Conservation (phyloP, 805 yeast species). For the Blastobotrys americana region DNA sequence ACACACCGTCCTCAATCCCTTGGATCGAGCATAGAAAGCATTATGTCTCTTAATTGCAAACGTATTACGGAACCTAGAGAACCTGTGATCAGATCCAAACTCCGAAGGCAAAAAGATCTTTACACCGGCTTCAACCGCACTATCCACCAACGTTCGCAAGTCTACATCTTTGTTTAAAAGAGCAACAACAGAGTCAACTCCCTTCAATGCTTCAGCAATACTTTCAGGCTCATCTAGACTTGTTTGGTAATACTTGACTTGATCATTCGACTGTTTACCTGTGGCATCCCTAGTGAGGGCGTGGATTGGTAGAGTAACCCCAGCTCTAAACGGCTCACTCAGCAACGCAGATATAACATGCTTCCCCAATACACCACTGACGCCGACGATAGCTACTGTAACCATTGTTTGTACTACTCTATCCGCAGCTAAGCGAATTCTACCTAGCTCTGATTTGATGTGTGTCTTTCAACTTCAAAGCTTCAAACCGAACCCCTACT, state of each 20-base stretch:
- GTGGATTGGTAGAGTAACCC: conserved; percentile 41
- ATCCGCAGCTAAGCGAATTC: too few species aligned
- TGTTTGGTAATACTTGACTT: conserved; percentile 36
- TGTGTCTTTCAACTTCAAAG: too few species aligned
- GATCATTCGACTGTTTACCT: conserved; percentile 29
- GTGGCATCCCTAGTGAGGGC: conserved; percentile 41
- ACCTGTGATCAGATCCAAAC: conserved; percentile 41
- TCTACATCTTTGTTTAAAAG: conserved; percentile 19
- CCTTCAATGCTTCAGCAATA: conserved; percentile 35
- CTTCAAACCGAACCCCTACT: too few species aligned
- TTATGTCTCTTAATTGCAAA: background rate
- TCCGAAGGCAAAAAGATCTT: conserved; percentile 52
- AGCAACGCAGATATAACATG: conserved; percentile 40
- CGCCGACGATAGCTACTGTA: conserved; percentile 44
- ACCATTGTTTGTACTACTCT: too few species aligned
- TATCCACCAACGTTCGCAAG: conserved; percentile 32
- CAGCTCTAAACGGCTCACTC: conserved; percentile 36
- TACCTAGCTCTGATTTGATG: too few species aligned
- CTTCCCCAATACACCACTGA: conserved; percentile 45
- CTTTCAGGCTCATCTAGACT: conserved; percentile 27
- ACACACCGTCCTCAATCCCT: conserved; percentile 1
- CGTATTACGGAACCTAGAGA: conserved; percentile 1
- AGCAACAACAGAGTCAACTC: conserved; percentile 44
- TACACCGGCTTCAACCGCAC: conserved; percentile 37
- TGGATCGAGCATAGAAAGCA: conserved; percentile 1